phyloP scores from a whole-genome alignment of 2,329 filamentous ascomycete genomes.

The Calycina marina region DNA sequence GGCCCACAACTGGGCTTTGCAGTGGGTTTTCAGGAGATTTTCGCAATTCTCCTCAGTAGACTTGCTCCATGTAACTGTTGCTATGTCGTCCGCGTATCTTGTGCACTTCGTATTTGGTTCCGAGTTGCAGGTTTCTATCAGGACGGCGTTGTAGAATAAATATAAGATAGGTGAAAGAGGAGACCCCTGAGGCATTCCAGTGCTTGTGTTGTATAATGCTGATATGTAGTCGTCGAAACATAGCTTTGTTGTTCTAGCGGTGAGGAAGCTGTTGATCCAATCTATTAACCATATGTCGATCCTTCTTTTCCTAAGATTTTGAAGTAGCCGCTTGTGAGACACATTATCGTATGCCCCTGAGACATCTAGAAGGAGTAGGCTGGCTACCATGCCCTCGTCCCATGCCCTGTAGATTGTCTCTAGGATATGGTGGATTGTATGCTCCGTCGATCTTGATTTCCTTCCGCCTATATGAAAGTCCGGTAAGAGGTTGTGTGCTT shows the following conservation, averaged over 20 bases:
- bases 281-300: too few species aligned
- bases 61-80: too few species aligned
- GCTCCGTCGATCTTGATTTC: slow-evolving; percentile 13
- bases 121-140: slow-evolving; percentile 8
- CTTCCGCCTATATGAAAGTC: slow-evolving; percentile 20
- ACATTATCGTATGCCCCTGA: slow-evolving; percentile 19
- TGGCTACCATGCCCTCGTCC: slow-evolving; percentile 13
- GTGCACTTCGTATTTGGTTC: slow-evolving; percentile 5
- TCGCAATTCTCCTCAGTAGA: too few species aligned
- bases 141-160: slow-evolving; percentile 18
- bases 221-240: slow-evolving; percentile 8
- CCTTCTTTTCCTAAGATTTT: slow-evolving; percentile 10
- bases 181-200: slow-evolving; percentile 8
- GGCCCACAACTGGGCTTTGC: too few species aligned
- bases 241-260: too few species aligned
- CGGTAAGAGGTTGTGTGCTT: slow-evolving; percentile 4
- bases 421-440: slow-evolving; percentile 17
- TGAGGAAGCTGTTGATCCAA: too few species aligned
- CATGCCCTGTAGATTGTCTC: slow-evolving; percentile 15
- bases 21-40: too few species aligned
- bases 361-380: slow-evolving; percentile 20
- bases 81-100: slow-evolving; percentile 9
- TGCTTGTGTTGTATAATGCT: slow-evolving; percentile 5
- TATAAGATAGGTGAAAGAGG: slow-evolving; percentile 18
- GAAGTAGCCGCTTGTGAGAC: slow-evolving; percentile 11